Conservation (phyloP, 768 basidiomycete species). For the Leccinum arenicola region DNA sequence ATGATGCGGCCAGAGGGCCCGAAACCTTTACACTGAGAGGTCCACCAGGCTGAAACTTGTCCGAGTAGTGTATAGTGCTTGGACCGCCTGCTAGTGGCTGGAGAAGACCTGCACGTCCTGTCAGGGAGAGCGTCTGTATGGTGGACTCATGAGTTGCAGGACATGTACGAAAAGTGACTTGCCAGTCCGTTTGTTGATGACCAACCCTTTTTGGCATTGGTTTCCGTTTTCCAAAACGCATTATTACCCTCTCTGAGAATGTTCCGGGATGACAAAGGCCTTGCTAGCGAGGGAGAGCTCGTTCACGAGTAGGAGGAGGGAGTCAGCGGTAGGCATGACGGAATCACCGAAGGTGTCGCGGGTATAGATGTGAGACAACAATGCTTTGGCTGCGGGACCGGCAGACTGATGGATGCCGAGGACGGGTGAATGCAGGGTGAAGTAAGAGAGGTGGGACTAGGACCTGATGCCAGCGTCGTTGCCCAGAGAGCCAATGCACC, state of each 20-base stretch:
- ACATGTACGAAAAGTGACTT: constrained; percentile 5
- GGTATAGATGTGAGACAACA: constrained; percentile 73
- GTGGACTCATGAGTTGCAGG: constrained; percentile 1
- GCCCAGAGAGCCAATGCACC: constrained; percentile 69
- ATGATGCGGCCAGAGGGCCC: constrained; percentile 68
- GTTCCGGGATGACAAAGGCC: constrained; percentile 9
- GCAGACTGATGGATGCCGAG: constrained; percentile 81
- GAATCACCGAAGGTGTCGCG: constrained; percentile 45
- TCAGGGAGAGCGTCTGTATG: constrained; percentile 70
- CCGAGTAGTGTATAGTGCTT: constrained; percentile 51
- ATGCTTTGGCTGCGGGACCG: constrained; percentile 77
- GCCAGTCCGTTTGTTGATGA: constrained; percentile 20
- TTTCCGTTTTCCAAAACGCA: constrained; percentile 29
- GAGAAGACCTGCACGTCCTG: constrained; percentile 69
- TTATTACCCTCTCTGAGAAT: constrained; percentile 23
- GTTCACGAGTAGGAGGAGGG: constrained; percentile 19
- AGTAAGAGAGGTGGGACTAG: neutral
- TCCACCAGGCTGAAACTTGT: constrained; percentile 92
- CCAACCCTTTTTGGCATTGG: constrained; percentile 23
- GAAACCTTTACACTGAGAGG: constrained; percentile 79
- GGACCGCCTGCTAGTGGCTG: constrained; percentile 55
- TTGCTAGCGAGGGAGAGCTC: constrained; percentile 23
- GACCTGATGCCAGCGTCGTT: constrained; percentile 83
- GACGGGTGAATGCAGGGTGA: constrained; percentile 2
- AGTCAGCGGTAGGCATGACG: constrained; percentile 27